Conservation (phyloP, 768 basidiomycete genomes). For the Auricularia cornea region DNA sequence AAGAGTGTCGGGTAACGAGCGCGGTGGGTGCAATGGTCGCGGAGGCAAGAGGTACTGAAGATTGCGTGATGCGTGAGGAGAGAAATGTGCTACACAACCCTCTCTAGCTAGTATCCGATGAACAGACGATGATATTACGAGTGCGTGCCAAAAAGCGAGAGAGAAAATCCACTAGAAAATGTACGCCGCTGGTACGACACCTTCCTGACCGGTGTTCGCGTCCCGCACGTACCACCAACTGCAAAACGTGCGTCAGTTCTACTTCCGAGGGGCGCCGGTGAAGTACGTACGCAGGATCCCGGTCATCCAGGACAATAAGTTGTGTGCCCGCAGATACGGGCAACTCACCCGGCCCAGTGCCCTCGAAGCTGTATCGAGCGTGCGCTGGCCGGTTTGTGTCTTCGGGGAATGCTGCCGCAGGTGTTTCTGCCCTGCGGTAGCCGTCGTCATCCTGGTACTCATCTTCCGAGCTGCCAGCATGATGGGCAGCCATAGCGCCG, state of each 20-base stretch:
- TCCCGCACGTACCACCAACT: conserved; percentile 97
- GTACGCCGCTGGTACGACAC: conserved; percentile 88
- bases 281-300: conserved; percentile 62
- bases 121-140: not conserved
- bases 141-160: not conserved
- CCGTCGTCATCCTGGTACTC: conserved; percentile 59
- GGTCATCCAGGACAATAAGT: conserved; percentile 70
- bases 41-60: not conserved
- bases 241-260: conserved; percentile 3
- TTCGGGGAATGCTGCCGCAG: conserved; percentile 48
- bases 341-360: conserved; percentile 69
- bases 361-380: conserved; percentile 79
- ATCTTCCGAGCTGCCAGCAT: conserved; percentile 45
- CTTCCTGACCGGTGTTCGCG: conserved; percentile 68
- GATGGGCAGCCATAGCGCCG: conserved; percentile 21
- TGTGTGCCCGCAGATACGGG: conserved; percentile 59
- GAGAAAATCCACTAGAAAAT: conserved; percentile 45
- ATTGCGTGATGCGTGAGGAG: not conserved
- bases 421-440: conserved; percentile 73
- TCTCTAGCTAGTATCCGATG: not conserved
- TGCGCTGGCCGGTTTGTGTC: conserved; percentile 59
- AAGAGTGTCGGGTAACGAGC: not conserved
- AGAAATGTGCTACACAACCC: not conserved
- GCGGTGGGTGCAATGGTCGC: not conserved
- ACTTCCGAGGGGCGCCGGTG: not conserved